Percentiles rank a stretch among this genome's conserved stretches.
Evolutionary conservation across 805 yeast species (phyloP).

Genomic region (Myxozyma neotropica): DNA sequence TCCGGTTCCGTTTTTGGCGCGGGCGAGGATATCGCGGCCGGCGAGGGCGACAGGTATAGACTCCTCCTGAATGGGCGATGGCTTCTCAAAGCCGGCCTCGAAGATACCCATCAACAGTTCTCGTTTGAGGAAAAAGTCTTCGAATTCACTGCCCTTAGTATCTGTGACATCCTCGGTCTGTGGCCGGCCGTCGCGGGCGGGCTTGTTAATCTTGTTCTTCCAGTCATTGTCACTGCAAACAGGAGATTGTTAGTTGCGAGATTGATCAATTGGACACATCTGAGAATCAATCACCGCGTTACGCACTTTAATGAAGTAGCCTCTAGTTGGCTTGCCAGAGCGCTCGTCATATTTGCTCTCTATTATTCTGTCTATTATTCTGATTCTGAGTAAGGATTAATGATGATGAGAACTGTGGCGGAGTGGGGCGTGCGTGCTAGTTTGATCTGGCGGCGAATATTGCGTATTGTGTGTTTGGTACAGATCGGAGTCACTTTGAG

Average conservation of each 20-base stretch:
- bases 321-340: conserved; percentile 28
- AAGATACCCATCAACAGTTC: conserved; percentile 97
- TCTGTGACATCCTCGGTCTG: conserved; percentile 88
- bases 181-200: conserved; percentile 86
- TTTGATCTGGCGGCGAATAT: background rate
- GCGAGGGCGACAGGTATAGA: conserved; percentile 93
- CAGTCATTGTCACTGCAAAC: conserved; percentile 51
- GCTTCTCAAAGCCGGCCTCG: conserved; percentile 98
- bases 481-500: background rate
- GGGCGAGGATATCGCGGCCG: conserved; percentile 93
- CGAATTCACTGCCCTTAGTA: conserved; percentile 88
- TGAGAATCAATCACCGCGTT: too few relatives aligned
- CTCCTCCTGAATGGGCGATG: conserved; percentile 97
- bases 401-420: too few relatives aligned
- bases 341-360: conserved; percentile 22
- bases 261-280: background rate
- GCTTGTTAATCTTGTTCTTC: conserved; percentile 74
- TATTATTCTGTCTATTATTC: background rate
- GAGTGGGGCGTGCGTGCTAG: too few relatives aligned
- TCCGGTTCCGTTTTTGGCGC: conserved; percentile 99
- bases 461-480: background rate
- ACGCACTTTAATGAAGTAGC: conserved; percentile 20
- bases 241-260: background rate
- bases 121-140: conserved; percentile 87
- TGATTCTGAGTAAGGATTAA: too few relatives aligned